Conservation (phyloP, 441 rosid genomes). For the Erysimum pusillum region DNA sequence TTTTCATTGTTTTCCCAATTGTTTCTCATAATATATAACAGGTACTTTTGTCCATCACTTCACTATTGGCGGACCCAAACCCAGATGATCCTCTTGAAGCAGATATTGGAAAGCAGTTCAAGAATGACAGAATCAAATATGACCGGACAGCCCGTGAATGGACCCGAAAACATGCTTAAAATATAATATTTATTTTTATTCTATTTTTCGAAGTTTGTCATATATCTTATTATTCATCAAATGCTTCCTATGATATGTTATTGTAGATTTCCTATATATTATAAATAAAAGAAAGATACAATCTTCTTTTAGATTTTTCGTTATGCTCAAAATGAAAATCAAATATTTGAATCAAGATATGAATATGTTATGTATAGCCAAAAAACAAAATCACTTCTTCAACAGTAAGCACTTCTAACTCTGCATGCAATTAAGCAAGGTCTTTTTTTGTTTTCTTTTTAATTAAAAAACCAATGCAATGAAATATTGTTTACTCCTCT, state of each 20-base stretch:
- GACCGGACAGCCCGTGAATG: neutral
- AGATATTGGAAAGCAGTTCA: neutral
- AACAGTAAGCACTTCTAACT: too few relatives aligned
- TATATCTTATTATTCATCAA: neutral
- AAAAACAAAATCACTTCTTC: too few relatives aligned
- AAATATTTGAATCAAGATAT: too few relatives aligned
- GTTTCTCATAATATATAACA: neutral
- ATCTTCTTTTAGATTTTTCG: too few relatives aligned
- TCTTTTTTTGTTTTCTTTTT: too few relatives aligned
- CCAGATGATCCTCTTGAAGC: conserved; percentile 5
- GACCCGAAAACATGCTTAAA: neutral
- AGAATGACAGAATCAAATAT: neutral
- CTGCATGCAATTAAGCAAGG: too few relatives aligned
- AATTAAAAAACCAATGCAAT: too few relatives aligned
- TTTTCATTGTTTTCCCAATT: neutral
- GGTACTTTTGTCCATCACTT: neutral
- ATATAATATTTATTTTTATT: too few relatives aligned
- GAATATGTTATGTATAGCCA: too few relatives aligned
- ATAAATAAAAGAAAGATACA: too few relatives aligned
- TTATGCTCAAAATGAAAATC: too few relatives aligned
- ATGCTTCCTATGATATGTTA: neutral
- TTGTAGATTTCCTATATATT: neutral
- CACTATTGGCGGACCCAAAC: neutral
- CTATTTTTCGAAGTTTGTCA: neutral
- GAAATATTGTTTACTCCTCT: too few relatives aligned